Percentiles rank a stretch among this genome's conserved stretches.
phyloP scores from a whole-genome alignment of 352 stramenopile species.

The Pythium sukuiense region DNA sequence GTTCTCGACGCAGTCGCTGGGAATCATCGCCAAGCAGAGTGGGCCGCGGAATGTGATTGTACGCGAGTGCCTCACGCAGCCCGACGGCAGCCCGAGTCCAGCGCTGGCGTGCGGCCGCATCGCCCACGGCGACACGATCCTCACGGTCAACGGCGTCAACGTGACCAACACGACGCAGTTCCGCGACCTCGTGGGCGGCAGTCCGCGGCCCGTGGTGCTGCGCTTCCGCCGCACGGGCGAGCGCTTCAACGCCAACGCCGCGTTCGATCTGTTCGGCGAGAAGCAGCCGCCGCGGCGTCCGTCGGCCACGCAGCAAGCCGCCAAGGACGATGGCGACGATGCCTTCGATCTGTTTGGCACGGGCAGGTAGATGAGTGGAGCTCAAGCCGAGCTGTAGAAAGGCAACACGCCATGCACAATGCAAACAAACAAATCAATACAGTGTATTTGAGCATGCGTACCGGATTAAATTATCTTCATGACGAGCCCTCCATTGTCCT shows the following conservation, averaged over 20 bases:
- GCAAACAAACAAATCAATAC: too few relatives aligned
- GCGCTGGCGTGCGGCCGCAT: slow-evolving; percentile 60
- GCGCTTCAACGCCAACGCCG: slow-evolving; percentile 35
- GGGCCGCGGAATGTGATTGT: slow-evolving; percentile 56
- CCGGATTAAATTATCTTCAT: too few relatives aligned
- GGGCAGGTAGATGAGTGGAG: neutral
- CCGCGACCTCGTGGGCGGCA: slow-evolving; percentile 57
- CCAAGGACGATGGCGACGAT: neutral
- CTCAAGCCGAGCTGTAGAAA: too few relatives aligned
- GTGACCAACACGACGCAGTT: slow-evolving; percentile 77
- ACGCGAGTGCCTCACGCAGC: slow-evolving; percentile 54
- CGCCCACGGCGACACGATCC: slow-evolving; percentile 58
- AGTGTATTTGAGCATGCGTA: too few relatives aligned
- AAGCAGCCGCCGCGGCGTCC: slow-evolving; percentile 11
- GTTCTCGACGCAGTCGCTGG: slow-evolving; percentile 57
- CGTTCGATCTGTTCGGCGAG: slow-evolving; percentile 78
- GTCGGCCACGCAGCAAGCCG: neutral
- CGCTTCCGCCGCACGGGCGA: slow-evolving; percentile 58
- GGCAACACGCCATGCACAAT: too few relatives aligned
- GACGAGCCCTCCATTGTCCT: too few relatives aligned
- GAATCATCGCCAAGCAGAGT: slow-evolving; percentile 74
- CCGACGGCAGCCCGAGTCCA: slow-evolving; percentile 41
- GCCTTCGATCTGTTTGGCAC: slow-evolving; percentile 8
- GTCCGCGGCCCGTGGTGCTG: slow-evolving; percentile 63
- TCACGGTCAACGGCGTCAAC: slow-evolving; percentile 65